These are phyloP conservation scores for Linum tenue DNA, from an alignment of 345 rosid genomes.

Conservation along the genomic window DNA sequence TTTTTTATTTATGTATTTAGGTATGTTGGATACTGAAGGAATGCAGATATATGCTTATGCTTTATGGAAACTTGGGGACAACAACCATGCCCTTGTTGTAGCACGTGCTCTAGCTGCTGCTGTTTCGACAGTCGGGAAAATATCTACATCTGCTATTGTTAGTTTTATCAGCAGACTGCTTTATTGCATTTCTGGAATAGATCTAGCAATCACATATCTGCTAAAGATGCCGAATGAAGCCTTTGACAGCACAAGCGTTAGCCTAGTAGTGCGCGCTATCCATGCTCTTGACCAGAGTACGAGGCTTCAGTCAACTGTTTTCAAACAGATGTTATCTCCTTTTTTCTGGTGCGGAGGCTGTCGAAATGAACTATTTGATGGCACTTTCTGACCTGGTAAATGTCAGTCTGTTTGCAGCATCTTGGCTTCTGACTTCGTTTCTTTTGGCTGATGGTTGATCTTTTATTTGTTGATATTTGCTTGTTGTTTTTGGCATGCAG, in stretches of 20 bases:
- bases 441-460: neutral
- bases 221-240: constrained; percentile 66
- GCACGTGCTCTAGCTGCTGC: constrained; percentile 47
- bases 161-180: constrained; percentile 76
- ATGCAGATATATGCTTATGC: constrained; percentile 79
- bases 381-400: constrained; percentile 74
- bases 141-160: constrained; percentile 49
- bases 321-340: constrained; percentile 41
- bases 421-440: constrained; percentile 6
- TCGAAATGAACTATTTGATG: constrained; percentile 63
- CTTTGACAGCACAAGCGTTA: constrained; percentile 55
- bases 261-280: constrained; percentile 62
- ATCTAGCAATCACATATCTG: constrained; percentile 59
- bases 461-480: constrained; percentile 1
- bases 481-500: constrained; percentile 33
- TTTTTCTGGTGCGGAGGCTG: constrained; percentile 46
- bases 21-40: constrained; percentile 60
- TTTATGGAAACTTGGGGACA: constrained; percentile 72
- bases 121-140: constrained; percentile 47
- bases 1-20: constrained; percentile 24
- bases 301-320: constrained; percentile 53
- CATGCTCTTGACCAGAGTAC: constrained; percentile 63
- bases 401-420: constrained; percentile 4
- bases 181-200: constrained; percentile 62
- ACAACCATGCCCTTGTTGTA: constrained; percentile 54